These are phyloP conservation scores for Monilinia fructigena DNA, from an alignment of 2,329 filamentous ascomycete species.

Conservation along the genomic window DNA sequence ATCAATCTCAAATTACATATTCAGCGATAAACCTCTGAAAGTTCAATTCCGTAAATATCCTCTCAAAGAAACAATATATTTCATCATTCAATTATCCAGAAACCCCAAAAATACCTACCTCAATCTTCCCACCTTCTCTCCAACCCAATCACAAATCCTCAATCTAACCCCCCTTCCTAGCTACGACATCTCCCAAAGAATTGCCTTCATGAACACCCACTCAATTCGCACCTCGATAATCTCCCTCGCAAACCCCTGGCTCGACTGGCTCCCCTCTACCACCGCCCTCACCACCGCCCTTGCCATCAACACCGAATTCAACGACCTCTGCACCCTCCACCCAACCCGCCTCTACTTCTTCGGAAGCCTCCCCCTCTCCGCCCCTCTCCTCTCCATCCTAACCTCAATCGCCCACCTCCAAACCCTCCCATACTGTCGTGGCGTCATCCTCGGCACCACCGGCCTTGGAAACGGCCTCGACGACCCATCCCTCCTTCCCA, in stretches of 20 bases:
- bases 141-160: too few relatives aligned
- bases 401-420: conserved; percentile 63
- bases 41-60: too few relatives aligned
- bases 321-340: conserved; percentile 64
- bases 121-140: too few relatives aligned
- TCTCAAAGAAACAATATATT: background rate
- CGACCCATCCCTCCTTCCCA: conserved; percentile 67
- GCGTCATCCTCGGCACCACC: conserved; percentile 84
- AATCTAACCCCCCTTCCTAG: background rate
- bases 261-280: conserved; percentile 70
- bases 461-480: conserved; percentile 80
- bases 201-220: conserved; percentile 85
- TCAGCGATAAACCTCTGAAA: background rate
- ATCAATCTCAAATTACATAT: background rate
- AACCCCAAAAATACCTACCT: background rate
- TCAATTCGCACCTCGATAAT: conserved; percentile 79
- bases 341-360: conserved; percentile 77
- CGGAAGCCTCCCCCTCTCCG: conserved; percentile 75
- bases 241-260: conserved; percentile 89
- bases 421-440: conserved; percentile 66
- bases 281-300: conserved; percentile 63
- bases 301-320: conserved; percentile 75
- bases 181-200: conserved; percentile 68
- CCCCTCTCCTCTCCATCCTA: conserved; percentile 59
- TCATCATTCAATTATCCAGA: background rate